Percentiles rank a stretch among this genome's conserved stretches.
phyloP scores from a whole-genome alignment of 2,329 filamentous ascomycete species.

The Diaporthe longicolla region DNA sequence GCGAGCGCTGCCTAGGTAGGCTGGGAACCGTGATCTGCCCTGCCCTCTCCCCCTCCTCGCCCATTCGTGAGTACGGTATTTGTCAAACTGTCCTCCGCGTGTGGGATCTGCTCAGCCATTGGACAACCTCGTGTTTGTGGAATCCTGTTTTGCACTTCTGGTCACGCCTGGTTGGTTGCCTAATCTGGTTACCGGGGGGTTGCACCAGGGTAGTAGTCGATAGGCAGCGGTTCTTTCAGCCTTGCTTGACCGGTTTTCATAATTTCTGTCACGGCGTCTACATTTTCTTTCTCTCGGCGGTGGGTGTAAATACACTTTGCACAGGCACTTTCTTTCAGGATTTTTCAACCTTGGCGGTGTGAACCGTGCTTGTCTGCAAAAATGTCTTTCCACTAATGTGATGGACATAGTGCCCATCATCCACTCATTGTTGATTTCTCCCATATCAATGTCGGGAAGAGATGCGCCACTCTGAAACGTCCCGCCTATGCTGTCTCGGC shows the following conservation, averaged over 20 bases:
- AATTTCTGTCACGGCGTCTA: not conserved
- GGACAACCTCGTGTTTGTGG: not conserved
- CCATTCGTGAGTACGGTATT: not conserved
- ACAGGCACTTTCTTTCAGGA: not conserved
- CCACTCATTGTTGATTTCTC: not conserved
- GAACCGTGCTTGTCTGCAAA: not conserved
- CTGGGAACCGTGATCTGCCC: too few relatives aligned
- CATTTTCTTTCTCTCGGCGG: not conserved
- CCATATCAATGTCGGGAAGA: not conserved
- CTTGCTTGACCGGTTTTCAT: not conserved
- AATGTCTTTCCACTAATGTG: not conserved
- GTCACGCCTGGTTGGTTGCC: constrained; percentile 19
- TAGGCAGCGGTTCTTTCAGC: not conserved
- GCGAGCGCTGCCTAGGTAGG: not conserved
- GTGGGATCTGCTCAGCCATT: constrained; percentile 23
- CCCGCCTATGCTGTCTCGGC: constrained; percentile 22
- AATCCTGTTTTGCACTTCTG: constrained; percentile 11
- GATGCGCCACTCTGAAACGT: constrained; percentile 5
- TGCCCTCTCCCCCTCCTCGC: not conserved
- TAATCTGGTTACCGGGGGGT: not conserved
- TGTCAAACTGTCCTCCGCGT: not conserved
- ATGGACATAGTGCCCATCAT: not conserved
- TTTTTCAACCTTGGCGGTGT: not conserved
- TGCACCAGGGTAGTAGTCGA: not conserved
- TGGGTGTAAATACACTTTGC: constrained; percentile 4